Evolutionary conservation across 2,329 filamentous ascomycete genomes (phyloP).

Genomic region (Chrysosporium keratinophilum): DNA sequence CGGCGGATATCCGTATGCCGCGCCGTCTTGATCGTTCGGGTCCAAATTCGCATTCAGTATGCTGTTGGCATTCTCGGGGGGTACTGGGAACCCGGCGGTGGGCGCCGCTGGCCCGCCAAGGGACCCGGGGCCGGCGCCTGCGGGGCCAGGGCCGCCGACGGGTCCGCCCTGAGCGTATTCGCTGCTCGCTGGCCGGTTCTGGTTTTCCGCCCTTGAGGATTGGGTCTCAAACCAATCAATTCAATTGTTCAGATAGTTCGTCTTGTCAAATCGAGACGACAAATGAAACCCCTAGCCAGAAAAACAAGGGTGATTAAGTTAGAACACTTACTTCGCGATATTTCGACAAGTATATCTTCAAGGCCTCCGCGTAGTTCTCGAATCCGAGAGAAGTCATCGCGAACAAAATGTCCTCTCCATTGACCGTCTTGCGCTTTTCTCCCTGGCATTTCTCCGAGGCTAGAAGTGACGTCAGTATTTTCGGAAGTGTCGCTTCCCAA

Average conservation of each 20-base stretch:
- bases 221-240: slow-evolving; percentile 59
- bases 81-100: slow-evolving; percentile 28
- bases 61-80: slow-evolving; percentile 35
- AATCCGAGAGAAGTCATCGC: slow-evolving; percentile 98
- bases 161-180: slow-evolving; percentile 26
- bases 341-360: slow-evolving; percentile 96
- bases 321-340: slow-evolving; percentile 79
- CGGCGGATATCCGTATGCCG: slow-evolving; percentile 38
- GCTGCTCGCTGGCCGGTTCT: slow-evolving; percentile 47
- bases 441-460: slow-evolving; percentile 99
- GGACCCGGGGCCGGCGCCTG: slow-evolving; percentile 14
- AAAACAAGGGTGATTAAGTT: slow-evolving; percentile 16
- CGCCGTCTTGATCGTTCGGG: slow-evolving; percentile 36
- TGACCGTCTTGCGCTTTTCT: slow-evolving; percentile 98
- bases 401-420: slow-evolving; percentile 96
- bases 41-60: slow-evolving; percentile 37
- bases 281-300: slow-evolving; percentile 26
- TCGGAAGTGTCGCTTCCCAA: not conserved
- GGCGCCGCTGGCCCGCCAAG: slow-evolving; percentile 26
- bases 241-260: slow-evolving; percentile 41
- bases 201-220: slow-evolving; percentile 59
- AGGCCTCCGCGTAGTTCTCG: slow-evolving; percentile 94
- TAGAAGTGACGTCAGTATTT: slow-evolving; percentile 33
- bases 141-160: slow-evolving; percentile 19
- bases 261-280: slow-evolving; percentile 29